Conservation (phyloP, 2,329 filamentous ascomycete genomes). For the Fusarium euwallaceae region DNA sequence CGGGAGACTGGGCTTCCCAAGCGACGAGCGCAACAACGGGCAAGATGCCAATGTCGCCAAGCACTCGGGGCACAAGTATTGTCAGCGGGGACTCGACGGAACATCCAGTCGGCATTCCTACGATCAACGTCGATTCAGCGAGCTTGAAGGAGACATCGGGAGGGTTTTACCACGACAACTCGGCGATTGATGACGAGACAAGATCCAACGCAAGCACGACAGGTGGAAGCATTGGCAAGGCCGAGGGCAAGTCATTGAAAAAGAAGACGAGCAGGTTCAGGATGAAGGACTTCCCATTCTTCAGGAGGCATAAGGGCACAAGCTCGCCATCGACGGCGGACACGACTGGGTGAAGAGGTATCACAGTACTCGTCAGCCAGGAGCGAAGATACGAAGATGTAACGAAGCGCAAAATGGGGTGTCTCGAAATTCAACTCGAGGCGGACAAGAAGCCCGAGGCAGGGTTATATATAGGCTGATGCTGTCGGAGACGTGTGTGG, state of each 20-base stretch:
- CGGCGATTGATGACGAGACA: conserved; percentile 48
- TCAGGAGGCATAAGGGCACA: conserved; percentile 65
- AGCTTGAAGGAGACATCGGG: conserved; percentile 49
- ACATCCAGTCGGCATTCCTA: conserved; percentile 59
- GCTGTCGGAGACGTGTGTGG: conserved; percentile 21
- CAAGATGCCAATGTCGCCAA: conserved; percentile 74
- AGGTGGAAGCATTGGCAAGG: conserved; percentile 60
- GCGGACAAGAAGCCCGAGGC: conserved; percentile 1
- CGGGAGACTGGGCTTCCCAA: conserved; percentile 73
- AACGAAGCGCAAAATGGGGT: conserved; percentile 6
- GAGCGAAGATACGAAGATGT: conserved; percentile 6
- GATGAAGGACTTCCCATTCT: conserved; percentile 71
- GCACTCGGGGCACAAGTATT: conserved; percentile 75
- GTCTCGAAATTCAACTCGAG: not conserved
- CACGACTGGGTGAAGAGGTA: conserved; percentile 48
- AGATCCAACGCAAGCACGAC: conserved; percentile 48
- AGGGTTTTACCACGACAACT: conserved; percentile 43
- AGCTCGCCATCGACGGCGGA: conserved; percentile 52
- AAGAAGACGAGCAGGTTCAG: conserved; percentile 75
- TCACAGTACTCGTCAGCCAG: conserved; percentile 31
- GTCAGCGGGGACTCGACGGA: conserved; percentile 71
- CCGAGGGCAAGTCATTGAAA: conserved; percentile 65
- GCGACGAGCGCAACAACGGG: conserved; percentile 73
- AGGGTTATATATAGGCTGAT: conserved; percentile 3
- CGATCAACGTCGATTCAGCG: conserved; percentile 55